phyloP scores from a whole-genome alignment of 1,284 basidiomycete species.

The Sutorius eximius region DNA sequence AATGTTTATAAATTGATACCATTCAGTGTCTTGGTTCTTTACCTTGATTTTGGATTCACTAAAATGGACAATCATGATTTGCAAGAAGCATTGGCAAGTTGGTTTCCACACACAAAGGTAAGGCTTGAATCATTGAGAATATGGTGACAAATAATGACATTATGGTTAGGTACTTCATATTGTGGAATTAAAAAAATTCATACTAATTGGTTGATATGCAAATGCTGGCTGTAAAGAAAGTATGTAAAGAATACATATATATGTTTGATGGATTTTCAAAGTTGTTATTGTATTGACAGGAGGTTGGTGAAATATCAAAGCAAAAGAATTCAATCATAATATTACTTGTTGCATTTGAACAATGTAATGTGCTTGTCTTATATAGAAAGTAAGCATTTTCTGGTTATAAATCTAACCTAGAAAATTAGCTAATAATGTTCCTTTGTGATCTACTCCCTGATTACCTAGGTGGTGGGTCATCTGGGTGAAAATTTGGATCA shows the following conservation, averaged over 20 bases:
- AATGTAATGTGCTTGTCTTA: no score
- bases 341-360: not conserved
- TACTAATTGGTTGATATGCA: not conserved
- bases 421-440: no score
- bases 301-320: not conserved
- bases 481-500: no score
- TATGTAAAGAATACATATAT: no score
- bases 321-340: not conserved
- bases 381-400: no score
- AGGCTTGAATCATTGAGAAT: not conserved
- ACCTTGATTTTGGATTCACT: not conserved
- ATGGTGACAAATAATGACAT: no score
- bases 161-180: not conserved
- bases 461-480: no score
- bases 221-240: not conserved
- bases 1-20: not conserved
- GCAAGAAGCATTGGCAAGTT: not conserved
- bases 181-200: no score
- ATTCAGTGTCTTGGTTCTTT: not conserved
- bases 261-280: no score
- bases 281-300: not conserved
- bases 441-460: no score
- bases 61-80: not conserved
- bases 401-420: no score
- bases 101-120: conserved; percentile 1